Base-by-base conservation (phyloP, 164 flowering plant species). In the Saururus chinensis region DNA sequence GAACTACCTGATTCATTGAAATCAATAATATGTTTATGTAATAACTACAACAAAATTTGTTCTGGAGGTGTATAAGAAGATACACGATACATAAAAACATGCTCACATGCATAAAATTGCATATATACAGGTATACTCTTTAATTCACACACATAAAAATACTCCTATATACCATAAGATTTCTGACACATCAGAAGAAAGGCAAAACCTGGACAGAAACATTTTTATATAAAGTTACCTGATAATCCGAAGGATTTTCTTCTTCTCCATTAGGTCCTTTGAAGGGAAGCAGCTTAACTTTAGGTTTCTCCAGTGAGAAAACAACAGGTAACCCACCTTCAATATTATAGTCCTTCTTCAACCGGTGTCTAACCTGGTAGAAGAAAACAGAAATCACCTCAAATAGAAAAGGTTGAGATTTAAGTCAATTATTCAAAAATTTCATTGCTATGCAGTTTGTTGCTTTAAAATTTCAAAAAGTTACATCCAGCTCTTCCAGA, bases 291-390 rank as follows among this genome's bases (percentile, higher is more conserved):
- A 93, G 78, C 77, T 87, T 93, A 30, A 73, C 89, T 70, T 88
- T 93, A 17, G 97, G 99, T 76, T 90, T 93, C 79, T 93, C 99
- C 60, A 90, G 65, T 23, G 99, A 93, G 66, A 93, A 93, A 37
- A 93, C 95, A 14, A 93, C 87, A 52, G 97, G 96, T 66, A 93
- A 83, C 64, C 99, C 99, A 69, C 99, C 84, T 60, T 90, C 95
- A 79, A 93, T 93, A 52, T 95, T 96, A 74, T 90, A 53, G 56
- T 84, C 87, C 74, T 74, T 88, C 69, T 74, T 81, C 72, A 93
- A 68, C 23, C 95, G 88, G 58, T 85, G 74, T 67, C 99, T 83
- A 6, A 93, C 98, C 96, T 92, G 79, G 54, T 64, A 24, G 59
- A 30, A 30, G 6, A 30, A 49, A 9, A 51, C 42, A 37, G 60